Evolutionary conservation across 1,139 yeast genomes (phyloP), one percentile per base, ranked within the genome.

Genomic region (Arxiozyma telluris): DNA sequence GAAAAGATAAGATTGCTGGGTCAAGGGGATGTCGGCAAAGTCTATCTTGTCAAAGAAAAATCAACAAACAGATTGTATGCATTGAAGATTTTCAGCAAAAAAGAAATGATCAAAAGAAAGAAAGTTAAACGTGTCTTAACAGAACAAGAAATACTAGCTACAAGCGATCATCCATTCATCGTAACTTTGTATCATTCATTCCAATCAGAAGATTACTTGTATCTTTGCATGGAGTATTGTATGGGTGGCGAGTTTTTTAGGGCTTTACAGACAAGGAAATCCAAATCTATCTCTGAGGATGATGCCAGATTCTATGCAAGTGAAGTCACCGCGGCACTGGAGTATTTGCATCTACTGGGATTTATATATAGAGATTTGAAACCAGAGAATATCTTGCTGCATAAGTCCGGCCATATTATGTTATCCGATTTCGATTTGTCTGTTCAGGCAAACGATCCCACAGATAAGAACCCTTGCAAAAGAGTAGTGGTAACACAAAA

Each of bases 231-330:
- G 96, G 99, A 94, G 70, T 94, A 93, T 65, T 94, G 98, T 68
- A 90, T 93, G 94, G 99, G 99, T 22, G 98, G 99, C 50, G 99
- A 94, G 71, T 94, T 94, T 67, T 94, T 94, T 75, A 76, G 98
- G 56, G 98, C 98, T 0, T 73, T 94, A 53, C 98, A 94, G 71
- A 90, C 97, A 0, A 78, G 97, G 57, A 87, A 84, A 58, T 81
- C 91, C 52, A 89, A 90, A 67, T 87, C 96, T 58, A 84, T 94
- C 18, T 77, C 82, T 43, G 99, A 94, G 69, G 80, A 76, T 50
- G 98, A 91, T 67, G 98, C 98, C 20, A 77, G 83, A 57, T 94
- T 94, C 67, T 94, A 94, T 69, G 97, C 97, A 0, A 90, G 97
- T 17, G 99, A 94, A 70, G 98, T 94, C 18, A 85, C 95, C 1